Evolutionary conservation across 2,329 filamentous ascomycete species (phyloP).

Genomic region (Corinectria fuckeliana): DNA sequence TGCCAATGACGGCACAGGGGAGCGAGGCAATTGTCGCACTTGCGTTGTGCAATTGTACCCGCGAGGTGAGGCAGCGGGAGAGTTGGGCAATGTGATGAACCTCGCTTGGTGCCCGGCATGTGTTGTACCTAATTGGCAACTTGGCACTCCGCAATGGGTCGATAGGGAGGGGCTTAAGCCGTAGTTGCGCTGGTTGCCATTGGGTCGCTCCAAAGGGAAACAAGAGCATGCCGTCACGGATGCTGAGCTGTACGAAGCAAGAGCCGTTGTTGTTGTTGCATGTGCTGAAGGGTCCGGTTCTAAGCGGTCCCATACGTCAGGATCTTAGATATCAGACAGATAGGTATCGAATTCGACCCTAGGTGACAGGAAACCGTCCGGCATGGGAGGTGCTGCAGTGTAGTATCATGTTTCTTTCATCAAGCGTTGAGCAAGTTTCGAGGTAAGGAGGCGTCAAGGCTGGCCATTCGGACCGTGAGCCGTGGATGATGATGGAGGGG

Average conservation of each 20-base stretch:
- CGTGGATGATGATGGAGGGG: constrained; percentile 23
- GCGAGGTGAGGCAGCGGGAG: constrained; percentile 9
- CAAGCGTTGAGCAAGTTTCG: constrained; percentile 8
- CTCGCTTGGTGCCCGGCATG: not conserved
- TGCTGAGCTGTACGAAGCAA: constrained; percentile 27
- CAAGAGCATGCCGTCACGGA: constrained; percentile 23
- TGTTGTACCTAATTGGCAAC: constrained; percentile 24
- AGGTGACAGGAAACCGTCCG: not conserved
- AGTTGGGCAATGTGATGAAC: constrained; percentile 11
- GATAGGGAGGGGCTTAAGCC: constrained; percentile 7
- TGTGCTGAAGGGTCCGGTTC: constrained; percentile 14
- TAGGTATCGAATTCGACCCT: constrained; percentile 24
- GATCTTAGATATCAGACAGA: constrained; percentile 14
- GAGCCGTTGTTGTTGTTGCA: constrained; percentile 30
- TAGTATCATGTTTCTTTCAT: constrained; percentile 19
- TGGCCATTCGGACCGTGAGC: constrained; percentile 32
- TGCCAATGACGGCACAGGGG: constrained; percentile 7
- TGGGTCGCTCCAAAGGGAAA: constrained; percentile 19
- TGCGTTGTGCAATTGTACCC: constrained; percentile 17
- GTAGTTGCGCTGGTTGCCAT: constrained; percentile 16
- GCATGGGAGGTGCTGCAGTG: not conserved
- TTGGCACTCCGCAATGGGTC: constrained; percentile 13
- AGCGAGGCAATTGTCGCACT: constrained; percentile 22
- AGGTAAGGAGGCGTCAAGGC: constrained; percentile 21
- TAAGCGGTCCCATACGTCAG: constrained; percentile 32